Base-by-base conservation (phyloP, 1,139 yeast species). In the Saccharomyces hybrid region DNA sequence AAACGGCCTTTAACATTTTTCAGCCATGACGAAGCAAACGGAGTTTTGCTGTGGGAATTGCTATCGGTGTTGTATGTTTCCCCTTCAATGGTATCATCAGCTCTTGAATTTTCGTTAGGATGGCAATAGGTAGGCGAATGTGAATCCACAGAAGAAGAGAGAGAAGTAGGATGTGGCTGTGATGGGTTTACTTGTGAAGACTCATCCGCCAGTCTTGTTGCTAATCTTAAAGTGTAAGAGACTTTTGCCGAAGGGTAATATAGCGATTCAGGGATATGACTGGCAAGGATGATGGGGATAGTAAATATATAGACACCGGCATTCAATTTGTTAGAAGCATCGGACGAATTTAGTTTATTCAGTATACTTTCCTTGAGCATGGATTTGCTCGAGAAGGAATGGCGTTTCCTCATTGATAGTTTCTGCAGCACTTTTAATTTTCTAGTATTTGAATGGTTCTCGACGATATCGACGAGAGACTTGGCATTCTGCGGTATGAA, bases 291-390 rank as follows among this genome's bases (percentile, higher is more conserved):
- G 1, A 85, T 73, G 0, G 95, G 91, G 46, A 88, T 72, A 49
- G 86, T 70, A 67, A 86, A 88, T 1, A 88, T 81, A 65, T 88
- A 88, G 62, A 84, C 79, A 29, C 96, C 96, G 8, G 95, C 65
- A 19, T 16, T 38, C 5, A 38, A 19, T 19, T 38, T 38, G 26
- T 38, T 38, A 21, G 26, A 8, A 38, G 44, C 16, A 19, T 38
- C 21, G 24, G 44, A 38, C n/a, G 44, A 9, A 38, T 38, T 38
- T 5, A 38, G 12, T 9, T 38, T 38, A 4, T 38, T 38, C 19
- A 38, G n/a, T 16, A 38, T 38, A 38, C 4, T 38, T 19, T 38
- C 44, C n/a, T 12, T 38, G 2, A 38, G 44, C 9, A 19, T 19
- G 8, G 44, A 11, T 7, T 38, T 38, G 19, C 19, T 38, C n/a